phyloP scores from a whole-genome alignment of 495 filamentous ascomycete genomes.

The Penicillium canescens region DNA sequence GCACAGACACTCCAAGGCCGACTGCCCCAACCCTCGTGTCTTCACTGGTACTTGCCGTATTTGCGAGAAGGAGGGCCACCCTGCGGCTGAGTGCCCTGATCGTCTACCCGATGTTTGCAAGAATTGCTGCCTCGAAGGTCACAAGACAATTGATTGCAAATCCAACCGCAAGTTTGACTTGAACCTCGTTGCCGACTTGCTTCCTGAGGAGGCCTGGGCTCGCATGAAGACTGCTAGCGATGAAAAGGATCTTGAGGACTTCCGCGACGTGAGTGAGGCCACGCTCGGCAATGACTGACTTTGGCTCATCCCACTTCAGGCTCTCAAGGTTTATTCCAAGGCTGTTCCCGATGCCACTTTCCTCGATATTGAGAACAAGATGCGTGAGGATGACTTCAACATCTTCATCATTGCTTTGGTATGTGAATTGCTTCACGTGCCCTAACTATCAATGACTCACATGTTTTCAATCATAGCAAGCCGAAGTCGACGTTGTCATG shows the following conservation, averaged over 20 bases:
- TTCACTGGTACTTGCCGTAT: slow-evolving; percentile 71
- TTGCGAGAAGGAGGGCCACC: slow-evolving; percentile 75
- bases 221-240: slow-evolving; percentile 61
- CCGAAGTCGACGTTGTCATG: slow-evolving; percentile 56
- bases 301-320: slow-evolving; percentile 36
- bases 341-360: slow-evolving; percentile 66
- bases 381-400: slow-evolving; percentile 63
- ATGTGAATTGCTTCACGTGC: not conserved
- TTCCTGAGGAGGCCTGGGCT: slow-evolving; percentile 69
- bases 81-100: slow-evolving; percentile 68
- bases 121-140: slow-evolving; percentile 76
- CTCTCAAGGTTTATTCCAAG: slow-evolving; percentile 72
- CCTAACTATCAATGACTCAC: not conserved
- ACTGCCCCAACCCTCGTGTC: slow-evolving; percentile 66
- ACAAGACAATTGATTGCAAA: slow-evolving; percentile 64
- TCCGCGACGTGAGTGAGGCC: slow-evolving; percentile 60
- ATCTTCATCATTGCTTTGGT: slow-evolving; percentile 76
- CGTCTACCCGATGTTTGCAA: slow-evolving; percentile 64
- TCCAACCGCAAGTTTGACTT: slow-evolving; percentile 68
- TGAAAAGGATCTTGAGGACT: slow-evolving; percentile 68
- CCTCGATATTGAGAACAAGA: slow-evolving; percentile 67
- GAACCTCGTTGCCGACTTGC: slow-evolving; percentile 54
- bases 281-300: slow-evolving; percentile 2
- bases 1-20: slow-evolving; percentile 53
- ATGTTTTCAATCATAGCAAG: slow-evolving; percentile 42